Conservation (phyloP, 192 early-diverging fungal species). For the Backusella westeae region DNA sequence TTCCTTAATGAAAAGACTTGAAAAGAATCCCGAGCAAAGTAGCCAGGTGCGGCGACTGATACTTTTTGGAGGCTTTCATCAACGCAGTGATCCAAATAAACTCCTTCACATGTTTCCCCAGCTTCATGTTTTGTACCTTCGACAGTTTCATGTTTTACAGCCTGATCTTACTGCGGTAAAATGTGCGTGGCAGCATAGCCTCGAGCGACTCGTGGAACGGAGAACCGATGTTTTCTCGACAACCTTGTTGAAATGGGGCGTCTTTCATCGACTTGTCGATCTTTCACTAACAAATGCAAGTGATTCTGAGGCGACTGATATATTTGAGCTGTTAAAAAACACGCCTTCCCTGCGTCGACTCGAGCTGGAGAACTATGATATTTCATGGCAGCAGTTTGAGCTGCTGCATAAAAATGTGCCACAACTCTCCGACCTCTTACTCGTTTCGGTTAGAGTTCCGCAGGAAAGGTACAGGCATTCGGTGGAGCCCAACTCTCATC, state of each 20-base stretch:
- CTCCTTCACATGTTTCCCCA: background rate
- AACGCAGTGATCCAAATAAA: background rate
- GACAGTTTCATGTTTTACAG: background rate
- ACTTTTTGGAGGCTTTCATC: background rate
- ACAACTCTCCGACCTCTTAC: background rate
- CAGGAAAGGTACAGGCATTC: background rate
- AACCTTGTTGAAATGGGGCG: background rate
- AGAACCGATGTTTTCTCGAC: background rate
- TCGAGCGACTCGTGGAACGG: background rate
- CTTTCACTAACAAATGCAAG: background rate
- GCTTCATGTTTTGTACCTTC: background rate
- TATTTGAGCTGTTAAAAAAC: background rate
- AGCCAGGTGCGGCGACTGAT: background rate
- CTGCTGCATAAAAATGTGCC: background rate
- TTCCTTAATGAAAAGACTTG: background rate
- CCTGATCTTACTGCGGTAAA: background rate
- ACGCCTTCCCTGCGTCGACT: background rate
- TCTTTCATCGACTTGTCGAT: background rate
- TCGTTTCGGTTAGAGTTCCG: background rate
- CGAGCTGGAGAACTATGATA: background rate
- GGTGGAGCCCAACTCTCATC: background rate
- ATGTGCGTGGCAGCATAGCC: background rate
- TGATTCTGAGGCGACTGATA: background rate
- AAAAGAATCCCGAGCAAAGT: background rate
- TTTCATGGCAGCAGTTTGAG: background rate